These are phyloP conservation scores for Schwanniomyces pseudopolymorphus DNA, from an alignment of 805 yeast genomes.

Conservation along the genomic window DNA sequence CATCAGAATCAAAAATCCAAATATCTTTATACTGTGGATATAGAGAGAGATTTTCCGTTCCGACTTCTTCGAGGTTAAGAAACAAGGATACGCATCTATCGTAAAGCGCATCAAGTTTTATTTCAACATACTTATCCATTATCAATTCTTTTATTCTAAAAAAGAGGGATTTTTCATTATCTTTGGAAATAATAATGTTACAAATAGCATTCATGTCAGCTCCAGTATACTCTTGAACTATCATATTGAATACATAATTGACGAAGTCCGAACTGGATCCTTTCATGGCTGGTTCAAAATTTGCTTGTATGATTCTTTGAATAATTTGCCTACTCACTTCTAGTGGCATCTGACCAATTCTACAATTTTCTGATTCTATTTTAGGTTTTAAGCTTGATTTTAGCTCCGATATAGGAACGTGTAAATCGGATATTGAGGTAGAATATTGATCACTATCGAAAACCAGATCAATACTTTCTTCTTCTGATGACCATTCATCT, in stretches of 20 bases:
- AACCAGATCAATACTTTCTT: background rate
- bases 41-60: constrained; percentile 13
- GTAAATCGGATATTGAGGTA: background rate
- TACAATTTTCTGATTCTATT: background rate
- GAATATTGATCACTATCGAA: background rate
- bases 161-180: constrained; percentile 7
- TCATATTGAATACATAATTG: constrained; percentile 16
- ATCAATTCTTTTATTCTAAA: constrained; percentile 13
- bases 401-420: background rate
- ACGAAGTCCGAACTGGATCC: constrained; percentile 12
- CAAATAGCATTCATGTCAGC: constrained; percentile 7
- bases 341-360: background rate
- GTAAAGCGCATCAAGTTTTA: constrained; percentile 14
- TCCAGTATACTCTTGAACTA: constrained; percentile 14
- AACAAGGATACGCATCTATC: constrained; percentile 1
- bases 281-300: constrained; percentile 4
- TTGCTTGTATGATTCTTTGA: constrained; percentile 6
- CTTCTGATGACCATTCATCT: background rate
- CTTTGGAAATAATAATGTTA: constrained; percentile 8
- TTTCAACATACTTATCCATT: constrained; percentile 15
- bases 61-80: background rate
- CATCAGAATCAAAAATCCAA: constrained; percentile 17
- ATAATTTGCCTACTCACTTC: constrained; percentile 3
- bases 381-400: background rate
- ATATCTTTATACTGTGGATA: constrained; percentile 15